These are phyloP conservation scores for Coemansia sp. DNA, from an alignment of 192 early-diverging fungal species.

Conservation along the genomic window DNA sequence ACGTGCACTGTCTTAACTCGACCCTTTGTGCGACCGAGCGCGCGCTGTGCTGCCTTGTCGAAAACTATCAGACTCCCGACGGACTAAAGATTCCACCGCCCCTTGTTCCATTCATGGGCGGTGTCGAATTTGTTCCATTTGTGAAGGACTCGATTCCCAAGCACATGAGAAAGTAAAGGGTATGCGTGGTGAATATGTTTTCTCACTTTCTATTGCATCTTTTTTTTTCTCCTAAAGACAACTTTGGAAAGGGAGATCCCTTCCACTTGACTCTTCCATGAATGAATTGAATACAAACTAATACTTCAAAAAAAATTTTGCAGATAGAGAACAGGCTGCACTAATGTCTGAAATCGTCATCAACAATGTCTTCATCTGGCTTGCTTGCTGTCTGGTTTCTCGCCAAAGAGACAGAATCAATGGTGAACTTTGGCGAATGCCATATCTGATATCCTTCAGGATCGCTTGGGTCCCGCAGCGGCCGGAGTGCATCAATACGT, in stretches of 20 bases:
- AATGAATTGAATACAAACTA: not conserved
- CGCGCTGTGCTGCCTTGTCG: conserved; percentile 90
- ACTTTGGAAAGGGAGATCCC: not conserved
- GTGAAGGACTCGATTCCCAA: conserved; percentile 43
- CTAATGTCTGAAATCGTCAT: conserved; percentile 11
- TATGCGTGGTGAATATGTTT: not conserved
- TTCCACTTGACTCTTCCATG: not conserved
- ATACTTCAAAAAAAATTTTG: not conserved
- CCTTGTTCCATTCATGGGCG: conserved; percentile 92
- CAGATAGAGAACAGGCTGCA: not conserved
- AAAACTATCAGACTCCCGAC: conserved; percentile 92
- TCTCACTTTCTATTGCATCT: not conserved
- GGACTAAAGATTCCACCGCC: conserved; percentile 86
- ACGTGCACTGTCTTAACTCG: conserved; percentile 96
- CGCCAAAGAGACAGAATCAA: conserved; percentile 41
- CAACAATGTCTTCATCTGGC: conserved; percentile 15
- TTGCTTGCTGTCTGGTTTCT: conserved; percentile 14
- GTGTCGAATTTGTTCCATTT: conserved; percentile 87
- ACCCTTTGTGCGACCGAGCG: conserved; percentile 96
- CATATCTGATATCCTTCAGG: conserved; percentile 50
- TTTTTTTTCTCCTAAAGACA: not conserved
- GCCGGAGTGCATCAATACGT: conserved; percentile 51
- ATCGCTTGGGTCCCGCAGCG: conserved; percentile 40
- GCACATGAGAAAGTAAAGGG: conserved; percentile 29
- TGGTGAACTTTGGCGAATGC: conserved; percentile 47